phyloP scores from a whole-genome alignment of 2,329 filamentous ascomycete species.

The Exserohilum turcica region DNA sequence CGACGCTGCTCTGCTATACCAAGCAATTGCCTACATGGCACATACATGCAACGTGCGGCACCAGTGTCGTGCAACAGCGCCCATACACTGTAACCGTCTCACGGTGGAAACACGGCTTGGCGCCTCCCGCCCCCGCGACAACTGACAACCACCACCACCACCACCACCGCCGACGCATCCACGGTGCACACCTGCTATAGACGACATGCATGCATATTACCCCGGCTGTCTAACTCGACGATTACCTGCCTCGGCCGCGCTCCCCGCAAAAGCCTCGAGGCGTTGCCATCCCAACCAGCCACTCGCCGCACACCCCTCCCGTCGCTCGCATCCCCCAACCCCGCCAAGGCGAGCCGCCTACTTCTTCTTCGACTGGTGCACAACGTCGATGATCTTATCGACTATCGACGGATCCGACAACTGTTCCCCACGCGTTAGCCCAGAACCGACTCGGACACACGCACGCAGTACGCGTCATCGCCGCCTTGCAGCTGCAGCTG shows the following conservation, averaged over 20 bases:
- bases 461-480: conserved; percentile 38
- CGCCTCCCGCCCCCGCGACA: conserved; percentile 5
- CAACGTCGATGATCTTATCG: conserved; percentile 82
- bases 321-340: no score
- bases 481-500: no score
- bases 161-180: no score
- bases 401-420: conserved; percentile 90
- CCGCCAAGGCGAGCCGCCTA: conserved; percentile 29
- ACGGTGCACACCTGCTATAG: no score
- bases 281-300: conserved; percentile 9
- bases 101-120: conserved; percentile 10
- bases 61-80: conserved; percentile 1
- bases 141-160: no score
- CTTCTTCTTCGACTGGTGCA: conserved; percentile 65
- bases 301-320: conserved; percentile 3
- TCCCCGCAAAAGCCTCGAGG: background rate
- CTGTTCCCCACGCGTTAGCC: conserved; percentile 54
- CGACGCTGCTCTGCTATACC: background rate
- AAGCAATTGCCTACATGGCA: conserved; percentile 8
- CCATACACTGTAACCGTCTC: conserved; percentile 15
- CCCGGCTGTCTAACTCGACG: no score
- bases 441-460: no score
- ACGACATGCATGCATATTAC: no score
- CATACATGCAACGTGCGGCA: background rate
- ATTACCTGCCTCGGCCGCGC: conserved; percentile 1